Evolutionary conservation across 805 yeast species (phyloP).

Genomic region (Ogataea populi-albae): DNA sequence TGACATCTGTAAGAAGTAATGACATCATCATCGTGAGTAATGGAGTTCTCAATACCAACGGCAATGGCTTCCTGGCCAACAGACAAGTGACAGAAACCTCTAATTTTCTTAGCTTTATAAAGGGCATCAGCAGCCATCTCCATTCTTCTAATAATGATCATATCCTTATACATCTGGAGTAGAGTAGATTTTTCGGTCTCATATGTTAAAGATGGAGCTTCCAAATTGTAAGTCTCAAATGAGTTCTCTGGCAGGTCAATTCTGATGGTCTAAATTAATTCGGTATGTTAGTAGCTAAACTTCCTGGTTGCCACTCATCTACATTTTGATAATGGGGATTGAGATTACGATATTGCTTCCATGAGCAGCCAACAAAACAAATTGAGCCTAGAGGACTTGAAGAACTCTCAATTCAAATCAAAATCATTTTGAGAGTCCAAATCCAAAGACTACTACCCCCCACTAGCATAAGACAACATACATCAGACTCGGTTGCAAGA

Average conservation of each 20-base stretch:
- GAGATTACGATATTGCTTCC: no score
- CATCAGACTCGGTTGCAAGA: slow-evolving; percentile 32
- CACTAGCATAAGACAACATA: slow-evolving; percentile 12
- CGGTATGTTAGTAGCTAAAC: slow-evolving; percentile 4
- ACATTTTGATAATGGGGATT: no score
- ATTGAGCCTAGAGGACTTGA: no score
- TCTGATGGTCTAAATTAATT: slow-evolving; percentile 23
- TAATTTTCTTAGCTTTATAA: slow-evolving; percentile 96
- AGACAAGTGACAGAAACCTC: slow-evolving; percentile 98
- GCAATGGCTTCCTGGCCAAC: slow-evolving; percentile 99
- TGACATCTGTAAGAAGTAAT: slow-evolving; percentile 99
- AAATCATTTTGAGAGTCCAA: no score
- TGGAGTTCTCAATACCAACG: slow-evolving; percentile 96
- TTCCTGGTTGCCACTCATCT: no score
- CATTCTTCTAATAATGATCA: slow-evolving; percentile 92
- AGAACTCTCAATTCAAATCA: no score
- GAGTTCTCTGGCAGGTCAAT: slow-evolving; percentile 75
- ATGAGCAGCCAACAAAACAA: no score
- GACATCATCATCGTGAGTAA: slow-evolving; percentile 77
- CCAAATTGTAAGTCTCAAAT: slow-evolving; percentile 81
- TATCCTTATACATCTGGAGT: slow-evolving; percentile 93
- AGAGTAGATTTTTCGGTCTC: slow-evolving; percentile 78
- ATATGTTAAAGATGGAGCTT: slow-evolving; percentile 65
- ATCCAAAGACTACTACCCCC: no score
- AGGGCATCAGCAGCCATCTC: slow-evolving; percentile 99